A percentile compares a stretch with the other conserved stretches of the same genome.
Evolutionary conservation across 306 rosid genomes (phyloP).

Genomic region (Rosa chinensis): DNA sequence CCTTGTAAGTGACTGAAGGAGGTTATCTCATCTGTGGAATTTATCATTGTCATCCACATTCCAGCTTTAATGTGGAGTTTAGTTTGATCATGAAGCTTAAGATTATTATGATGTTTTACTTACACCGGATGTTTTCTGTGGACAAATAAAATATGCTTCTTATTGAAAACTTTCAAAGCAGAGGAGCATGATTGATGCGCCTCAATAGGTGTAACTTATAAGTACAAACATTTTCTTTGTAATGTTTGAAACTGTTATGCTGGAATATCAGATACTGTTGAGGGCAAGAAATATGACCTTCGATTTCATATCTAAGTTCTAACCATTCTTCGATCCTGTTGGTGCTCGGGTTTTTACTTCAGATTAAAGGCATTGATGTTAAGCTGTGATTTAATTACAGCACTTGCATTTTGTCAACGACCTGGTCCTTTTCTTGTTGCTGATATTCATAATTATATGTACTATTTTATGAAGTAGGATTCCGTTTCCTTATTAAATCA

Average conservation of each 20-base stretch:
- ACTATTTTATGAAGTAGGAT: neutral
- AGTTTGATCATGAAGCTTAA: neutral
- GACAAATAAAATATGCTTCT: neutral
- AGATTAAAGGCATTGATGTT: neutral
- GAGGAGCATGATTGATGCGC: neutral
- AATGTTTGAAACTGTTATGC: neutral
- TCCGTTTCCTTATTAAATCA: neutral
- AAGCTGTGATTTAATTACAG: neutral
- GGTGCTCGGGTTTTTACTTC: neutral
- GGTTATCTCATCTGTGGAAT: slow-evolving; percentile 10
- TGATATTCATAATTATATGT: neutral
- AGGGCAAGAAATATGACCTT: neutral
- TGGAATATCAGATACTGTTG: neutral
- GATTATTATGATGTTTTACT: neutral
- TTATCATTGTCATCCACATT: neutral
- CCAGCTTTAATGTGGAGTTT: neutral
- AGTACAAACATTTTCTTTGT: neutral
- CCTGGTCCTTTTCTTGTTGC: neutral
- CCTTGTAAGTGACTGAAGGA: slow-evolving; percentile 16
- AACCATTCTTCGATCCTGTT: neutral
- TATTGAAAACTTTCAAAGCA: neutral
- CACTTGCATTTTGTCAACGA: neutral
- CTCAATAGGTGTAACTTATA: neutral
- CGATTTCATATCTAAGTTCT: neutral
- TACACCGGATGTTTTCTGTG: neutral